These are phyloP conservation scores for Pterocarpus macrocarpus DNA, from an alignment of 306 rosid genomes.

Conservation along the genomic window DNA sequence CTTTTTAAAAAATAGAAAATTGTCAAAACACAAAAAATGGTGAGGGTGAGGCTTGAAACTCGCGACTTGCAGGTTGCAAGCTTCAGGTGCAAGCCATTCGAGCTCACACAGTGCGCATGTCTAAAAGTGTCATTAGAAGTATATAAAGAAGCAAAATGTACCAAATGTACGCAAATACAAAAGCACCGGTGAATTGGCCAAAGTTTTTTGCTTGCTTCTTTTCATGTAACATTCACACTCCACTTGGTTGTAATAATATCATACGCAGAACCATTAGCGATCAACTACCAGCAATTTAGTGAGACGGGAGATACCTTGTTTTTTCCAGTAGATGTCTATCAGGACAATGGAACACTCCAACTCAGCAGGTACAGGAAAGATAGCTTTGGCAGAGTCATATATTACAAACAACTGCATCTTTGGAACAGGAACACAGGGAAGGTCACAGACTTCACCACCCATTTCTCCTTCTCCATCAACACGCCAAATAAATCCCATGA, in stretches of 20 bases:
- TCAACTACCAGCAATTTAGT: constrained; percentile 42
- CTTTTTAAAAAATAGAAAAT: too few relatives aligned
- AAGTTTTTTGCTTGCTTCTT: background rate
- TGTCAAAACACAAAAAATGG: too few relatives aligned
- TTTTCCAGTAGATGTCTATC: constrained; percentile 26
- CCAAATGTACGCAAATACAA: too few relatives aligned
- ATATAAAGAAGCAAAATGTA: too few relatives aligned
- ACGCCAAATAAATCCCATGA: background rate
- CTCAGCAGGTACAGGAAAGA: constrained; percentile 32
- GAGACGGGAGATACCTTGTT: constrained; percentile 22
- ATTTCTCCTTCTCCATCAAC: constrained; percentile 57
- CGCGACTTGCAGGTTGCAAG: too few relatives aligned
- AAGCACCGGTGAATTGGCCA: too few relatives aligned
- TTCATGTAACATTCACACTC: too few relatives aligned
- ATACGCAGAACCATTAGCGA: constrained; percentile 33
- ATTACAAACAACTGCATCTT: too few relatives aligned
- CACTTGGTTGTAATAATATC: background rate
- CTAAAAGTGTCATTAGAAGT: too few relatives aligned
- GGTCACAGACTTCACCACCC: constrained; percentile 46
- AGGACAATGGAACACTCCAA: background rate
- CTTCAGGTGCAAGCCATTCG: too few relatives aligned
- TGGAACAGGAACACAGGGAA: constrained; percentile 37
- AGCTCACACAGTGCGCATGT: too few relatives aligned
- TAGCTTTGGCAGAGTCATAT: constrained; percentile 42
- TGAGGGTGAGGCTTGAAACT: too few relatives aligned